Evolutionary conservation across 192 early-diverging fungal genomes (phyloP), one percentile per base, ranked within the genome.

Genomic region (Podila epigama): DNA sequence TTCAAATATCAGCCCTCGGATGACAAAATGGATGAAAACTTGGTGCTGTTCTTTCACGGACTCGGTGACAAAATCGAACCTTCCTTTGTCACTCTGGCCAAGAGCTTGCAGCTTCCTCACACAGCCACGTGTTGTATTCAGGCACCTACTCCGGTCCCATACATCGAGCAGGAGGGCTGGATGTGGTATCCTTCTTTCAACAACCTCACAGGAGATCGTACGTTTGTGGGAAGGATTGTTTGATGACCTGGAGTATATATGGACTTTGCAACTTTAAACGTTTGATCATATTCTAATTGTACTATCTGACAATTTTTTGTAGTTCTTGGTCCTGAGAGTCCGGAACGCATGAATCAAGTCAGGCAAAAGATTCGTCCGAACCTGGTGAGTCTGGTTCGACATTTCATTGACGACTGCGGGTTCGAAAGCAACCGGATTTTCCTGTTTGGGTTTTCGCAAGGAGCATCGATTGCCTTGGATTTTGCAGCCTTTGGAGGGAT

Each of bases 361-460:
- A 63, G 89, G 18, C 53, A 79, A 4, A 52, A 79, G 10, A 86
- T 87, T 11, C 78, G 89, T 0, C 61, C 62, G 4, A 31, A 80
- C 4, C 48, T 93, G 10, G 28, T 69, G 18, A 62, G 66, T 18
- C 79, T 93, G 18, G 22, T 92, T 2, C 29, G 81, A 9, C 73
- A 86, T 33, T 60, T 81, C 41, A 69, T 87, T 8, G 51, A 80
- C 11, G 40, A 79, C 10, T 83, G 83, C 57, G 68, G 78, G n/a
- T 89, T 82, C 63, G 51, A 59, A 0, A 58, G 81, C 6, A 55
- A 58, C 35, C 70, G 81, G 25, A 83, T 92, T 32, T 84, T 88
- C 41, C 55, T 94, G 4, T 86, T 94, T 77, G 93, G 93, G 4
- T 94, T 93, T 70, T 85, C 89, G 12, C 91, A 94, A 44, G 93